Evolutionary conservation across 805 yeast genomes (phyloP).

Genomic region (Spathaspora girioi): DNA sequence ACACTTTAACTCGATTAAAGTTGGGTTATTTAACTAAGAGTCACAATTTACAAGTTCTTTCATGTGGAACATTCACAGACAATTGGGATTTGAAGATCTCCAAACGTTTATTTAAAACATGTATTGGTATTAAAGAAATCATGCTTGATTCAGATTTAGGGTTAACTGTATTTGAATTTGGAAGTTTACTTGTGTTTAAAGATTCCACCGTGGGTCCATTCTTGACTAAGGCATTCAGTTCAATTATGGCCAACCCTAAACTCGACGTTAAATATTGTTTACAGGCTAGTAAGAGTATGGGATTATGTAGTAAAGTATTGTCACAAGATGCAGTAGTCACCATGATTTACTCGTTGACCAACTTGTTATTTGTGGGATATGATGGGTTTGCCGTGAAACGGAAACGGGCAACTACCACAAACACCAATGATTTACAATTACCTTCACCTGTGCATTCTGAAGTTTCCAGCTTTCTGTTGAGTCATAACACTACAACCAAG

Average conservation of each 20-base stretch:
- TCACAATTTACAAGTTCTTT: conserved; percentile 55
- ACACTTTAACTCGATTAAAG: conserved; percentile 44
- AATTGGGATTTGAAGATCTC: conserved; percentile 42
- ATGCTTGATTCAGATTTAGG: conserved; percentile 53
- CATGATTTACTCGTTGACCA: conserved; percentile 77
- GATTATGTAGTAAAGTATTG: conserved; percentile 61
- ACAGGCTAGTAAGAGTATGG: conserved; percentile 54
- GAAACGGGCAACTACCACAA: not conserved
- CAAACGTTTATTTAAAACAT: conserved; percentile 43
- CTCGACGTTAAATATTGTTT: conserved; percentile 46
- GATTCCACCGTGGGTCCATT: conserved; percentile 35
- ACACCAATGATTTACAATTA: conserved; percentile 1
- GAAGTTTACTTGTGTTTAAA: conserved; percentile 48
- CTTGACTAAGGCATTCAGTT: conserved; percentile 44
- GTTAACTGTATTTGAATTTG: conserved; percentile 49
- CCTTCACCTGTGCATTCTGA: not conserved
- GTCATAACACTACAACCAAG: too few relatives aligned
- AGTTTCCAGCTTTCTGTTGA: not conserved
- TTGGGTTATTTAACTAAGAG: conserved; percentile 55
- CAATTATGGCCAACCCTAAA: conserved; percentile 53
- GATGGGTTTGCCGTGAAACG: conserved; percentile 23
- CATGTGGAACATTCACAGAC: conserved; percentile 50
- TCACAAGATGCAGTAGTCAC: conserved; percentile 83
- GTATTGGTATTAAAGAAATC: conserved; percentile 50
- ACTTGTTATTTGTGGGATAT: conserved; percentile 58